Evolutionary conservation across 768 basidiomycete genomes (phyloP).

Genomic region (Dendrothele bispora): DNA sequence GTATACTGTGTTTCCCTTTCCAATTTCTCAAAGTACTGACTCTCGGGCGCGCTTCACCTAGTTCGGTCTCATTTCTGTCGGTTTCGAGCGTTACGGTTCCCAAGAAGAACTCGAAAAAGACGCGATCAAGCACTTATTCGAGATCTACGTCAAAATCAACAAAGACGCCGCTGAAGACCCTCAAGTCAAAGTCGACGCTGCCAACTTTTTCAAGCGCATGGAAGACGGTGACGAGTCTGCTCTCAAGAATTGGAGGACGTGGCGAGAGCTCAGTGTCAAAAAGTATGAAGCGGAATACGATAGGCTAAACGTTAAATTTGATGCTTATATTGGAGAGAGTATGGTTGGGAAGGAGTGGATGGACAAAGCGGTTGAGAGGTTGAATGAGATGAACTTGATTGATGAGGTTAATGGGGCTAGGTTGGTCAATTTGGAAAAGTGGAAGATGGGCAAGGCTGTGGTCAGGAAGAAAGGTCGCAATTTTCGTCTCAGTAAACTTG

Average conservation of each 20-base stretch:
- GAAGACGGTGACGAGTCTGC: conserved; percentile 88
- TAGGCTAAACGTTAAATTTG: conserved; percentile 86
- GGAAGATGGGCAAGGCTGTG: conserved; percentile 90
- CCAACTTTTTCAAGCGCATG: conserved; percentile 91
- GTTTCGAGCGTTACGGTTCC: conserved; percentile 90
- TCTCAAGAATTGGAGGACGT: conserved; percentile 86
- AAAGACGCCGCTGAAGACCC: conserved; percentile 76
- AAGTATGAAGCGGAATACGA: conserved; percentile 90
- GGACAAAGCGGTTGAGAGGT: conserved; percentile 64
- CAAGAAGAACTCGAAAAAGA: conserved; percentile 81
- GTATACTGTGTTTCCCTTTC: no score
- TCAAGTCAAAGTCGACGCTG: conserved; percentile 72
- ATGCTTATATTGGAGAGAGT: conserved; percentile 91
- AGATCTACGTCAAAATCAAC: conserved; percentile 94
- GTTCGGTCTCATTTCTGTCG: conserved; percentile 88
- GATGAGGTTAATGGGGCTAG: conserved; percentile 80
- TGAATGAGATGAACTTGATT: conserved; percentile 74
- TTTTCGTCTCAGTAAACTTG: no score
- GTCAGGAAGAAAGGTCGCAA: conserved; percentile 75
- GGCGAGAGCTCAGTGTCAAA: conserved; percentile 88
- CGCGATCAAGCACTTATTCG: conserved; percentile 92
- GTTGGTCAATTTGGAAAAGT: conserved; percentile 83
- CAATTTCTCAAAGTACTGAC: no score
- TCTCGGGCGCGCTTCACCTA: conserved; percentile 21
- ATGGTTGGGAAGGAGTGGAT: conserved; percentile 73